These are phyloP conservation scores for Lichtheimia corymbifera DNA, from an alignment of 371 early-diverging fungal species.

Conservation along the genomic window DNA sequence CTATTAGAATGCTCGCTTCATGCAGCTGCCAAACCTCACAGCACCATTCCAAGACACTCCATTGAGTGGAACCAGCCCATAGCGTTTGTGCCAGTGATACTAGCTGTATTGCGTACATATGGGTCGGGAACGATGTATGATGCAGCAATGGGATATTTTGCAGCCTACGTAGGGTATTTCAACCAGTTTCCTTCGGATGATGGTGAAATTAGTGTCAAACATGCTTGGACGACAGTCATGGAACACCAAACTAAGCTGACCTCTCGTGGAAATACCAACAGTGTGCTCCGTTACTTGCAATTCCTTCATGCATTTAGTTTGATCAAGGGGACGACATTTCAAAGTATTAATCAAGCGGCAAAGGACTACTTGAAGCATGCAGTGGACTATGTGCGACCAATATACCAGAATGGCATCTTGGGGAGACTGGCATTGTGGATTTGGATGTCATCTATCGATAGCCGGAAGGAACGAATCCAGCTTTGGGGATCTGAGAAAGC, in stretches of 20 bases:
- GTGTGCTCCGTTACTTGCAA: constrained; percentile 18
- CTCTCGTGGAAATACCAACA: not conserved
- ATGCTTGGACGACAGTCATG: constrained; percentile 8
- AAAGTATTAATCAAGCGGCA: constrained; percentile 9
- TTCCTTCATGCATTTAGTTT: constrained; percentile 11
- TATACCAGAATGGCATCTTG: constrained; percentile 17
- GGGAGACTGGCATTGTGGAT: constrained; percentile 34
- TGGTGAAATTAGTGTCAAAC: constrained; percentile 4
- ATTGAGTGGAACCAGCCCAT: constrained; percentile 62
- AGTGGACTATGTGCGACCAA: constrained; percentile 13
- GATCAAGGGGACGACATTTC: constrained; percentile 4
- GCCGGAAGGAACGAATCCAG: constrained; percentile 11
- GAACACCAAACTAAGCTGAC: not conserved
- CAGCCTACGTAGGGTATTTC: constrained; percentile 49
- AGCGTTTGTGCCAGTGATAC: constrained; percentile 41
- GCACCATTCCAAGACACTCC: constrained; percentile 55
- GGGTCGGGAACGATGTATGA: constrained; percentile 12
- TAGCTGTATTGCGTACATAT: constrained; percentile 21
- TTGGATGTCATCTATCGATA: constrained; percentile 21
- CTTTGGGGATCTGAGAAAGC: constrained; percentile 12
- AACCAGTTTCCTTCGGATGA: constrained; percentile 33
- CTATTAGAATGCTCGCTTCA: constrained; percentile 40
- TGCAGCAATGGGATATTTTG: constrained; percentile 48
- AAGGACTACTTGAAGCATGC: constrained; percentile 3
- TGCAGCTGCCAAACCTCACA: constrained; percentile 58